Conservation (phyloP, 257 asterid genomes). For the Lavandula angustifolia region DNA sequence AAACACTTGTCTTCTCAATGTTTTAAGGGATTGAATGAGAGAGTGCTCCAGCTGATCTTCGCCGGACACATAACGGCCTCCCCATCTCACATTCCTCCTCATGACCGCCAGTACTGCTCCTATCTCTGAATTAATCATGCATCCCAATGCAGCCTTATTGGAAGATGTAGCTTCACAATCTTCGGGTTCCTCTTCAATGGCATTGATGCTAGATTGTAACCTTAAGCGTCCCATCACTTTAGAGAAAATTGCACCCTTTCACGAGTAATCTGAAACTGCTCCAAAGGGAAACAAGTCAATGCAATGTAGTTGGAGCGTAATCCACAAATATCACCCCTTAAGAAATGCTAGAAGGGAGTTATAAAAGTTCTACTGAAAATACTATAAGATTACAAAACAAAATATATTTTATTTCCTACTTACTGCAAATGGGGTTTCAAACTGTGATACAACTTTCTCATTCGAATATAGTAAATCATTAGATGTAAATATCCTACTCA, state of each 20-base stretch:
- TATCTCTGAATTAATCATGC: conserved; percentile 86
- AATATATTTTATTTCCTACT: conserved; percentile 6
- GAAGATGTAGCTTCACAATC: conserved; percentile 67
- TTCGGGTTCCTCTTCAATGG: conserved; percentile 97
- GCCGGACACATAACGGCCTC: conserved; percentile 93
- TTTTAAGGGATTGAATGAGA: conserved; percentile 85
- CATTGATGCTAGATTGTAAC: conserved; percentile 76
- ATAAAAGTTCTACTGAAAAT: conserved; percentile 1
- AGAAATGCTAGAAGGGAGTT: background rate
- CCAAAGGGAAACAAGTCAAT: conserved; percentile 31
- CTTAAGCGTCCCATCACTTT: conserved; percentile 76
- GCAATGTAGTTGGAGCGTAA: conserved; percentile 17
- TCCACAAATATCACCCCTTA: conserved; percentile 17
- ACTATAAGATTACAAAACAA: background rate
- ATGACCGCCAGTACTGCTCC: conserved; percentile 94
- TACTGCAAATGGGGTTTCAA: conserved; percentile 20
- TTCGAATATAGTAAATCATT: conserved; percentile 1
- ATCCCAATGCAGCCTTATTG: conserved; percentile 65
- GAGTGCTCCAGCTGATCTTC: conserved; percentile 97
- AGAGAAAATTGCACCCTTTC: conserved; percentile 30
- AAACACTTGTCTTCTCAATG: conserved; percentile 75
- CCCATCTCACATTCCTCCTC: conserved; percentile 99
- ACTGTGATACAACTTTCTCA: conserved; percentile 5
- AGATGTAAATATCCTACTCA: conserved; percentile 14
- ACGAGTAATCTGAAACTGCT: conserved; percentile 29